Conservation (phyloP, 345 rosid species). For the Salix exigua region DNA sequence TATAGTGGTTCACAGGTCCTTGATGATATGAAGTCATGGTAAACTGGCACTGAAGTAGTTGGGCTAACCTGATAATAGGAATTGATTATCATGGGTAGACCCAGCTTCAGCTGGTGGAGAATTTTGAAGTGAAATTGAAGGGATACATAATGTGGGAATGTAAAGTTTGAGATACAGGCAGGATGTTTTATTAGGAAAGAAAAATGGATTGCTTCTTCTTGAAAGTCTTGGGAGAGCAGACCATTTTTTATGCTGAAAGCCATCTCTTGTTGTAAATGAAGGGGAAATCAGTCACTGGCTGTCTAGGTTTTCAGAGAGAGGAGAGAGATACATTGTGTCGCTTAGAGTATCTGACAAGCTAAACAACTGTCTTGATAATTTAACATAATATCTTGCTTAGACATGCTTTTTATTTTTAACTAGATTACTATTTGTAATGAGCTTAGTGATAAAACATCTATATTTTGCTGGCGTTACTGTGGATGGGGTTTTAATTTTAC, state of each 20-base stretch:
- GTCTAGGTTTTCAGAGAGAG: not conserved
- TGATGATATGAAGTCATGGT: not conserved
- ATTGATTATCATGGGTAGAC: not conserved
- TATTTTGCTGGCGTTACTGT: not conserved
- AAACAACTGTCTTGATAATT: not conserved
- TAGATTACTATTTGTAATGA: not conserved
- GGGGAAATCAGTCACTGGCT: not conserved
- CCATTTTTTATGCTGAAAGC: not conserved
- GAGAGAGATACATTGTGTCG: not conserved
- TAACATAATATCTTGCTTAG: not conserved
- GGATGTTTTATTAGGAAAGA: not conserved
- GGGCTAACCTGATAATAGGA: not conserved
- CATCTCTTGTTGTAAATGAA: not conserved
- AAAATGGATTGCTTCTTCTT: not conserved
- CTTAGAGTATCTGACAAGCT: not conserved
- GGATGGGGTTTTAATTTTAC: not conserved
- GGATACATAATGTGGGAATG: not conserved
- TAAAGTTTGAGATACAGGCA: not conserved
- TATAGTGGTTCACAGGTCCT: not conserved
- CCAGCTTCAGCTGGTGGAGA: not conserved
- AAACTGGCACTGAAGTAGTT: not conserved
- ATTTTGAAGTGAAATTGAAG: not conserved
- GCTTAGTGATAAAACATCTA: not conserved
- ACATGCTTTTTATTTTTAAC: not conserved
- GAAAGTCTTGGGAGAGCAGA: not conserved